Evolutionary conservation across 768 basidiomycete species (phyloP).

Genomic region (Suillus cothurnatus): DNA sequence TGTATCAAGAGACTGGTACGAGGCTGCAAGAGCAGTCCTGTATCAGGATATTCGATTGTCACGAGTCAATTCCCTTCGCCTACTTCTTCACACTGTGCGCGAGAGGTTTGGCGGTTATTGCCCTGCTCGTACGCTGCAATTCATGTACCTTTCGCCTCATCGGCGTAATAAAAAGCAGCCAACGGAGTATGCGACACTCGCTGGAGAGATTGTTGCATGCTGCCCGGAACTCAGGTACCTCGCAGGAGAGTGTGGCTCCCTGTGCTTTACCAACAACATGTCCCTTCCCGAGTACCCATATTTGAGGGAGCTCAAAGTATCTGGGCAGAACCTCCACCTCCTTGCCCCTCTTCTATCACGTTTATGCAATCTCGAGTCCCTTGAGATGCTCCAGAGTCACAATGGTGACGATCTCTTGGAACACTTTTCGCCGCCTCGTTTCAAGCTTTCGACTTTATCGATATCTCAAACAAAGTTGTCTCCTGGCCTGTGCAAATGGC

Average conservation of each 20-base stretch:
- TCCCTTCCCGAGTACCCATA: not conserved
- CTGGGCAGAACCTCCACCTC: not conserved
- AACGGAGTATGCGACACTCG: not conserved
- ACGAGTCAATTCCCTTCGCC: not conserved
- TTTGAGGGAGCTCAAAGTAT: not conserved
- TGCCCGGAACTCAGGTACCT: not conserved
- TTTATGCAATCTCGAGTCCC: not conserved
- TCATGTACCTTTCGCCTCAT: not conserved
- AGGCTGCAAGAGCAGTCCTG: not conserved
- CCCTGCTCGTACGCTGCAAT: not conserved
- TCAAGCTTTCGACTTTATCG: not conserved
- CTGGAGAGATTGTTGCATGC: not conserved
- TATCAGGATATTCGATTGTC: not conserved
- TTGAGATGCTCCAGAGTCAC: not conserved
- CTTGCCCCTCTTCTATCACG: not conserved
- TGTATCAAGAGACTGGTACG: not conserved
- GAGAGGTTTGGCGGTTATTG: not conserved
- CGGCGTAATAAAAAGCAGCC: not conserved
- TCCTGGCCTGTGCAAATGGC: not conserved
- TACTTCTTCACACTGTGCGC: not conserved
- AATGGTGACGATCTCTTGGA: not conserved
- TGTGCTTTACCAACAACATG: not conserved
- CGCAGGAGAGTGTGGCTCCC: not conserved
- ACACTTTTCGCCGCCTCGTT: not conserved
- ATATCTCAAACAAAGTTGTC: not conserved